A percentile compares a stretch with the other conserved stretches of the same genome.
phyloP scores from a whole-genome alignment of 345 rosid species.

The Salix udensis region DNA sequence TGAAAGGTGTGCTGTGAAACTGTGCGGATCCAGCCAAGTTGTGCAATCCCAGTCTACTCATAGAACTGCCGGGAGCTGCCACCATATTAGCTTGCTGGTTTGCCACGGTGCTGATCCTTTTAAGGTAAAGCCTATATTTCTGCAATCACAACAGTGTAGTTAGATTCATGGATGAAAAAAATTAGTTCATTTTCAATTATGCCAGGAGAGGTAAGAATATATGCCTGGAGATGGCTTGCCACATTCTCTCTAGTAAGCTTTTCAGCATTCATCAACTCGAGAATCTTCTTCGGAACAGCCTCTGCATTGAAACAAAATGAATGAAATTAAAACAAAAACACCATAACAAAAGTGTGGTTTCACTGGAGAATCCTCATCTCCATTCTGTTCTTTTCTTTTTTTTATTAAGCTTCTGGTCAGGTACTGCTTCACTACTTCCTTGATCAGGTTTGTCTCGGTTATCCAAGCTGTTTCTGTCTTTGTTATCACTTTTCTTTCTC shows the following conservation, averaged over 20 bases:
- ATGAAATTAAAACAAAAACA: neutral
- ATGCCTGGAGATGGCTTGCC: slow-evolving; percentile 38
- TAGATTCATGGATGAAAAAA: slow-evolving; percentile 19
- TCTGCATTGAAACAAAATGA: slow-evolving; percentile 18
- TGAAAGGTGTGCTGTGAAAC: slow-evolving; percentile 45
- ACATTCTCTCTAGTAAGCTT: slow-evolving; percentile 37
- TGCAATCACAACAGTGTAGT: slow-evolving; percentile 29
- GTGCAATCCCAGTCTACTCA: slow-evolving; percentile 49
- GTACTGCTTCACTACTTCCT: slow-evolving; percentile 17
- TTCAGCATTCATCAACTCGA: slow-evolving; percentile 34
- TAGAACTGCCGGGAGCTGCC: slow-evolving; percentile 43
- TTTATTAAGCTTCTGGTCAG: slow-evolving; percentile 28
- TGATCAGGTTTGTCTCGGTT: slow-evolving; percentile 14
- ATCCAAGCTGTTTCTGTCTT: slow-evolving; percentile 17
- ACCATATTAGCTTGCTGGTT: slow-evolving; percentile 67
- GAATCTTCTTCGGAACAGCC: slow-evolving; percentile 37
- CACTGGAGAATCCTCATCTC: slow-evolving; percentile 21
- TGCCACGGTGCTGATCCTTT: slow-evolving; percentile 59
- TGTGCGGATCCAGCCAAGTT: slow-evolving; percentile 45
- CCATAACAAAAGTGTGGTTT: neutral
- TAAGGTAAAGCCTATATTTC: slow-evolving; percentile 78
- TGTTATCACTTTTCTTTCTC: slow-evolving; percentile 27
- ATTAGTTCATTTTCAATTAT: neutral
- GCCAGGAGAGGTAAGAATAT: neutral
- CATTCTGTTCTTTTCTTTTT: slow-evolving; percentile 33